These are phyloP conservation scores for Cronartium ribicola DNA, from an alignment of 1,284 basidiomycete genomes.

Conservation along the genomic window DNA sequence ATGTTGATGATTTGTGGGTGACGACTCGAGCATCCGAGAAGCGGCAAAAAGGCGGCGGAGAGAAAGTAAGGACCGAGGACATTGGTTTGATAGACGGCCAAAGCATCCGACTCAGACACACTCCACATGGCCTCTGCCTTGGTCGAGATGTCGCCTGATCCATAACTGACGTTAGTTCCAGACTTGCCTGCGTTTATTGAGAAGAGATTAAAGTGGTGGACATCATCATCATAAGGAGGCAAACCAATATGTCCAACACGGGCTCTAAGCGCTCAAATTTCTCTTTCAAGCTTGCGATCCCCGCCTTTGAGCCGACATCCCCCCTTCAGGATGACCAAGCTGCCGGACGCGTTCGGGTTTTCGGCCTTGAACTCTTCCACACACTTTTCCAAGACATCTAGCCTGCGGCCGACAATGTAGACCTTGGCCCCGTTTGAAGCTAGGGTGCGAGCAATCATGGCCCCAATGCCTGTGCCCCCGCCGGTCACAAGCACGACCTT, in stretches of 20 bases:
- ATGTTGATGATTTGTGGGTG: background rate
- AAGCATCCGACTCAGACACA: background rate
- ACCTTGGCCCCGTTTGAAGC: slow-evolving; percentile 73
- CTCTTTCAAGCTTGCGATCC: background rate
- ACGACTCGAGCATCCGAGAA: background rate
- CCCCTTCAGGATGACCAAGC: background rate
- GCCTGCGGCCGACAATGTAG: slow-evolving; percentile 56
- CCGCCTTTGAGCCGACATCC: background rate
- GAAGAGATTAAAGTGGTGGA: background rate
- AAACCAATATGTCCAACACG: background rate
- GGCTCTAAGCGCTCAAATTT: background rate
- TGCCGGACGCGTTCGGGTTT: too few species aligned
- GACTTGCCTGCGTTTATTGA: background rate
- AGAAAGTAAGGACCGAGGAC: background rate
- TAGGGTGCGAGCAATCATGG: slow-evolving; percentile 69
- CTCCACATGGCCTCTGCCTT: background rate
- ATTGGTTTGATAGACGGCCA: background rate
- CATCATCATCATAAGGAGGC: background rate
- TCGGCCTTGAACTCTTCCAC: background rate
- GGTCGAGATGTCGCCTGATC: background rate
- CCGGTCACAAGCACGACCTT: slow-evolving; percentile 69
- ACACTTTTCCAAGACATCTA: slow-evolving; percentile 45
- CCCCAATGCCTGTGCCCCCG: slow-evolving; percentile 69
- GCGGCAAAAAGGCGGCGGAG: background rate
- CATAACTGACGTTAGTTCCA: background rate